Conservation (phyloP, 2,329 filamentous ascomycete species). For the Colletotrichum lindemuthianum region DNA sequence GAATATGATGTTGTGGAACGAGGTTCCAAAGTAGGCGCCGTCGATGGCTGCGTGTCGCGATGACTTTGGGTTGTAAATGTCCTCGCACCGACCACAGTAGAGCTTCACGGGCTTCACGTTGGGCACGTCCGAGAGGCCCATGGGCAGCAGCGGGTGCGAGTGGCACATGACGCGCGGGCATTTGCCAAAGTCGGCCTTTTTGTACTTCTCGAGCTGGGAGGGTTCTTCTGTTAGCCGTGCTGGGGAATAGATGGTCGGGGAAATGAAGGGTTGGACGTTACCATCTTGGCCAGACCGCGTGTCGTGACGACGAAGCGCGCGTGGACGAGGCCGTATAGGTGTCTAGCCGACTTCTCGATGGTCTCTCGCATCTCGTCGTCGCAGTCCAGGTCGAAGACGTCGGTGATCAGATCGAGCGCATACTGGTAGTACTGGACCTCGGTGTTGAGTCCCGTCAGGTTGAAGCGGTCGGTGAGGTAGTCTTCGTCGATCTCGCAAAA, state of each 20-base stretch:
- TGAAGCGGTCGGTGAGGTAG: constrained; percentile 97
- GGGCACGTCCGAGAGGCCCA: constrained; percentile 91
- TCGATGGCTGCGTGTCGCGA: constrained; percentile 95
- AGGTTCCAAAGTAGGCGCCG: constrained; percentile 97
- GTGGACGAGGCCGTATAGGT: constrained; percentile 95
- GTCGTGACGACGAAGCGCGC: constrained; percentile 98
- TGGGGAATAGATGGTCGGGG: neutral
- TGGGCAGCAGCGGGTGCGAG: constrained; percentile 90
- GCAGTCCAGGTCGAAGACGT: constrained; percentile 98
- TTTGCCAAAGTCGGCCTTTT: constrained; percentile 97
- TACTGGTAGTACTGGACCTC: constrained; percentile 99
- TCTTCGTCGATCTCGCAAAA: constrained; percentile 99
- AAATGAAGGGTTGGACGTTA: constrained; percentile 52
- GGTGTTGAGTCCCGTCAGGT: constrained; percentile 94
- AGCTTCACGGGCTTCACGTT: constrained; percentile 93
- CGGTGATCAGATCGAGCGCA: constrained; percentile 95
- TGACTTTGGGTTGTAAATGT: constrained; percentile 98
- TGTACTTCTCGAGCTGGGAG: constrained; percentile 93
- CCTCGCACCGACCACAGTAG: constrained; percentile 96
- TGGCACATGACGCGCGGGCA: constrained; percentile 97
- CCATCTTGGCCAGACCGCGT: constrained; percentile 94
- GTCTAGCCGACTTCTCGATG: constrained; percentile 95
- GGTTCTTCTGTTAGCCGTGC: neutral
- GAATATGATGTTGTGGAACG: constrained; percentile 99
- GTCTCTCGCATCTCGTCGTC: constrained; percentile 98